Evolutionary conservation across 2,329 filamentous ascomycete species (phyloP).

Genomic region (Colletotrichum gigasporum): DNA sequence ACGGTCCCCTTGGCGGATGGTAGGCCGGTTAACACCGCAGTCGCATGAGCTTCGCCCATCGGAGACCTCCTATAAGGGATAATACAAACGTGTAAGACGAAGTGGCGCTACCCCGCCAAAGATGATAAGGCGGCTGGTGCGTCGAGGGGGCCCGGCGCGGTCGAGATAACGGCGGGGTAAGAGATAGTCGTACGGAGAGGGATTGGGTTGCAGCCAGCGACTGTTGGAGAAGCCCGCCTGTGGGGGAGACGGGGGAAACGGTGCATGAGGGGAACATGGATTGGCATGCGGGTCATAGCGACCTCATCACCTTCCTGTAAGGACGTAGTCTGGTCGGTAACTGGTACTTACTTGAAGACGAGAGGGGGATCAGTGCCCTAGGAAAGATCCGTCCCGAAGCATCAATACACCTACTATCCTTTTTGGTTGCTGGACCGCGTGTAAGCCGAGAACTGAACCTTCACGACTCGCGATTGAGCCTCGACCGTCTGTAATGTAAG

Average conservation of each 20-base stretch:
- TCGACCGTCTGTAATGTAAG: conserved; percentile 8
- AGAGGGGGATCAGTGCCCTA: neutral
- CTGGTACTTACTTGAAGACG: conserved; percentile 17
- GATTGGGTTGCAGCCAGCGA: conserved; percentile 14
- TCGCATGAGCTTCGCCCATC: conserved; percentile 6
- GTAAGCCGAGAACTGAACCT: neutral
- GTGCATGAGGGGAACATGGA: conserved; percentile 20
- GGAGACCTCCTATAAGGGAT: conserved; percentile 25
- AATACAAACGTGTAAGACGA: conserved; percentile 25
- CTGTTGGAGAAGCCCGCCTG: conserved; percentile 18
- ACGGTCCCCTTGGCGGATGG: neutral
- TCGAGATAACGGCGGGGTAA: conserved; percentile 32
- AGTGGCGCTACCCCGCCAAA: conserved; percentile 22
- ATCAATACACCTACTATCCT: neutral
- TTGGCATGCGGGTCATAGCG: conserved; percentile 23
- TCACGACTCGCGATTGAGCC: conserved; percentile 8
- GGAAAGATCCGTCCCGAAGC: conserved; percentile 8
- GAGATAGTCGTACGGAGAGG: conserved; percentile 10
- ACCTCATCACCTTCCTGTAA: conserved; percentile 31
- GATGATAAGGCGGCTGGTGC: conserved; percentile 11
- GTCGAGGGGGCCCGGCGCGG: neutral
- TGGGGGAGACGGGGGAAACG: conserved; percentile 14
- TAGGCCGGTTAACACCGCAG: conserved; percentile 2
- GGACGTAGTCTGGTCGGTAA: conserved; percentile 22
- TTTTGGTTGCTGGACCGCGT: neutral